A percentile compares a stretch with the other conserved stretches of the same genome.
These are phyloP conservation scores for Leccinum colubrinum DNA, from an alignment of 1,284 basidiomycete genomes.

Conservation along the genomic window DNA sequence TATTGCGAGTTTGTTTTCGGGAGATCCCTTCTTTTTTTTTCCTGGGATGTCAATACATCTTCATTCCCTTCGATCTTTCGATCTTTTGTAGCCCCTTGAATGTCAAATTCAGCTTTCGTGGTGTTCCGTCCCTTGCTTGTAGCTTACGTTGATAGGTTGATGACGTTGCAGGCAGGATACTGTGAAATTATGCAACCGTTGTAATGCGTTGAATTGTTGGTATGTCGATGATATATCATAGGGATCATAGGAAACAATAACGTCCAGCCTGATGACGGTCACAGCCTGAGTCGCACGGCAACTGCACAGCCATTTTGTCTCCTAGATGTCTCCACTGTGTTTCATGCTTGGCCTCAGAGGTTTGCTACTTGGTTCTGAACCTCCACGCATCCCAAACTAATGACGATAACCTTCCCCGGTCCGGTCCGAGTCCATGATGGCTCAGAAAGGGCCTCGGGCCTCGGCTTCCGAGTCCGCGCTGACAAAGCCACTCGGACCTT, in stretches of 20 bases:
- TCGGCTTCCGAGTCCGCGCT: background rate
- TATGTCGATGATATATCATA: background rate
- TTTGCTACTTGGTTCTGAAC: conserved; percentile 6
- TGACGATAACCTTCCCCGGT: background rate
- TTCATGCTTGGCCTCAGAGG: conserved; percentile 7
- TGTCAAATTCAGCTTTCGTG: background rate
- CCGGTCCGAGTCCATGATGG: background rate
- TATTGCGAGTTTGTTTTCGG: background rate
- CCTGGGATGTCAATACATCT: background rate
- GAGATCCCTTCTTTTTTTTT: background rate
- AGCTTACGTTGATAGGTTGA: conserved; percentile 9
- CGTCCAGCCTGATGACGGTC: background rate
- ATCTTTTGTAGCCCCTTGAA: conserved; percentile 25
- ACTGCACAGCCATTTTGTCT: conserved; percentile 1
- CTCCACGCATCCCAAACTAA: conserved; percentile 8
- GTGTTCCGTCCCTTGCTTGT: conserved; percentile 4
- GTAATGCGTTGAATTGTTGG: background rate
- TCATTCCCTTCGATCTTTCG: background rate
- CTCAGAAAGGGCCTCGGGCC: background rate
- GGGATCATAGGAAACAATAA: background rate
- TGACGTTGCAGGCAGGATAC: background rate
- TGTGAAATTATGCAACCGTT: background rate
- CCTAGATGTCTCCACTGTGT: background rate
- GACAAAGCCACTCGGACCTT: background rate
- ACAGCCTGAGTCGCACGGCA: background rate